Percentiles rank a stretch among this genome's conserved stretches.
Evolutionary conservation across 257 asterid species (phyloP).

Genomic region (Penstemon newberryi): DNA sequence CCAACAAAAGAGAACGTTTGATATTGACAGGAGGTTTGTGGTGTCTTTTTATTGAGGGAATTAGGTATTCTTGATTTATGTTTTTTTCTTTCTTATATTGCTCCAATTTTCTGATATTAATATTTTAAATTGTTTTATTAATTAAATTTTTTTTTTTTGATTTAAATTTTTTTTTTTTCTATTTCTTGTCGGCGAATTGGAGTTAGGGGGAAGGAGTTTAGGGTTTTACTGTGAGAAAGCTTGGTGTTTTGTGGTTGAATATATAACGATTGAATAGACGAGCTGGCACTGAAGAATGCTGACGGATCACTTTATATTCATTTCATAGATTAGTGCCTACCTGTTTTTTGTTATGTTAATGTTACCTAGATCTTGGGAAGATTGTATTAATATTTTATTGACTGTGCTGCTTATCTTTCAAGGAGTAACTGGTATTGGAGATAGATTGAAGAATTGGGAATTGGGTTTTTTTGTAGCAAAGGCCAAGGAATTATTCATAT

Average conservation of each 20-base stretch:
- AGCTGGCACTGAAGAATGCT: constrained; percentile 31
- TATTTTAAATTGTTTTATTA: not conserved
- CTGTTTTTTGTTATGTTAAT: constrained; percentile 15
- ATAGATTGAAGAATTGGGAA: no score
- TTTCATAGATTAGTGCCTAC: not conserved
- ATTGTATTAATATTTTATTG: constrained; percentile 24
- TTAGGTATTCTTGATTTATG: not conserved
- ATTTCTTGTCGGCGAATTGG: constrained; percentile 22
- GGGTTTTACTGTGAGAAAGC: constrained; percentile 30
- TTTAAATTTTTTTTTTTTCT: not conserved
- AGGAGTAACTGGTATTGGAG: constrained; percentile 30
- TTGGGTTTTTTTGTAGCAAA: no score
- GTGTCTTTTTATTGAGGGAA: not conserved
- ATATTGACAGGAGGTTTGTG: not conserved
- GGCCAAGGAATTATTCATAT: no score
- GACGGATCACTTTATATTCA: constrained; percentile 32
- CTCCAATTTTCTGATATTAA: not conserved
- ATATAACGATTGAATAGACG: constrained; percentile 21
- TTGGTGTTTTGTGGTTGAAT: constrained; percentile 19
- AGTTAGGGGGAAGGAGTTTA: constrained; percentile 11
- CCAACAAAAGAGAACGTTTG: not conserved
- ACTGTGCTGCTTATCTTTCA: constrained; percentile 14
- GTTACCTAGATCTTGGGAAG: constrained; percentile 33
- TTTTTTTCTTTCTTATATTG: not conserved
- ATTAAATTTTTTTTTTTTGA: no score